Conservation (phyloP, 495 filamentous ascomycete genomes). For the Thozetella sp. region DNA sequence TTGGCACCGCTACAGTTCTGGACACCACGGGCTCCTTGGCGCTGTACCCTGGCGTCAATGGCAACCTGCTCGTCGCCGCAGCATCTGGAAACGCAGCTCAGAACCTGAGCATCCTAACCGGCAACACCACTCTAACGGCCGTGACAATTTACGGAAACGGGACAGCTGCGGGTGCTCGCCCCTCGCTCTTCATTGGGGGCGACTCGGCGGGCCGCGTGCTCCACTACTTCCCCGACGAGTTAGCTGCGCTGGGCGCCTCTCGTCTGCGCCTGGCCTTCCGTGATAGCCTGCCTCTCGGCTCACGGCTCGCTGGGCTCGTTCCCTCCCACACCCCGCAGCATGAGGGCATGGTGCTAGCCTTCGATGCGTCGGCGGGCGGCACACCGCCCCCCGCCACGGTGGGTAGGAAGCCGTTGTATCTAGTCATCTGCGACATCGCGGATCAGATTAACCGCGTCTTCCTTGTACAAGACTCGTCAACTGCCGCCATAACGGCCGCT, state of each 20-base stretch:
- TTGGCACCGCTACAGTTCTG: slow-evolving; percentile 1
- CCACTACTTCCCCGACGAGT: slow-evolving; percentile 15
- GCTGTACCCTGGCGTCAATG: slow-evolving; percentile 9
- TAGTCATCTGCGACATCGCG: slow-evolving; percentile 5
- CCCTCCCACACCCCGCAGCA: neutral
- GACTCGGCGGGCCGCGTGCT: slow-evolving; percentile 12
- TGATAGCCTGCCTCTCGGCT: slow-evolving; percentile 11
- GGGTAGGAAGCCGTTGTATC: neutral
- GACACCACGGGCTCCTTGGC: slow-evolving; percentile 3
- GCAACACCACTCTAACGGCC: neutral
- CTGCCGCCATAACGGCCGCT: neutral
- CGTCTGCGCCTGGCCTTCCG: slow-evolving; percentile 15
- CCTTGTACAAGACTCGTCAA: slow-evolving; percentile 1
- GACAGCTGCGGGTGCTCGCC: neutral
- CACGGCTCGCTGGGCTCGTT: slow-evolving; percentile 4
- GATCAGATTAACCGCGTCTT: slow-evolving; percentile 5
- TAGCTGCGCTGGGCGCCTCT: slow-evolving; percentile 8
- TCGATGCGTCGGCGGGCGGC: neutral
- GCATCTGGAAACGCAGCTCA: neutral
- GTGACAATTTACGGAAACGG: neutral
- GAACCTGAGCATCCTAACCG: slow-evolving; percentile 4
- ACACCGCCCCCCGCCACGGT: neutral
- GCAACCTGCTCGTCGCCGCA: slow-evolving; percentile 12
- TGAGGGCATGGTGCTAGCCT: slow-evolving; percentile 1
- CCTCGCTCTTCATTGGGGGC: neutral